Conservation (phyloP, 345 rosid species). For the Salix viminalis region DNA sequence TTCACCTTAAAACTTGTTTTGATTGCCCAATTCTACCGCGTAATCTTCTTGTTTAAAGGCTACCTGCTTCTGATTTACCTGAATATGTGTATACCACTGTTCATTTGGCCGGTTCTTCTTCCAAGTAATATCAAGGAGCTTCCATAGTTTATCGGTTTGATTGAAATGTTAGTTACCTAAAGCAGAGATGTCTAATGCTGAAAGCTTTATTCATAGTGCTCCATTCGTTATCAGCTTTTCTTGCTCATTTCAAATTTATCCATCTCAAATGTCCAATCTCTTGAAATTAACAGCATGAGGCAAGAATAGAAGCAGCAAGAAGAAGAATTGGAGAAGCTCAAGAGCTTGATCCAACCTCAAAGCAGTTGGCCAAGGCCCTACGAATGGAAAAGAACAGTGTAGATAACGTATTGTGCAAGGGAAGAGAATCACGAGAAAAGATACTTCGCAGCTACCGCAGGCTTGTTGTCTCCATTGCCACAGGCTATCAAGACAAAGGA, state of each 20-base stretch:
- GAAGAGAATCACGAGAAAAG: conserved; percentile 45
- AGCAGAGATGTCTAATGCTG: background rate
- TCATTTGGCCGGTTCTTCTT: background rate
- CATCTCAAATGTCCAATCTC: background rate
- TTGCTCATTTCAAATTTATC: background rate
- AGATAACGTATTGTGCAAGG: conserved; percentile 35
- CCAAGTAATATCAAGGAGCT: background rate
- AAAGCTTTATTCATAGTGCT: background rate
- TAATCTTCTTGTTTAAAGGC: background rate
- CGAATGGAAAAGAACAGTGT: conserved; percentile 29
- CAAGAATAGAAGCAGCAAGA: conserved; percentile 39
- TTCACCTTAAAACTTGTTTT: background rate
- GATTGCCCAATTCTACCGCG: background rate
- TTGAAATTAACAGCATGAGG: conserved; percentile 42
- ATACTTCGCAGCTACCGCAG: conserved; percentile 40
- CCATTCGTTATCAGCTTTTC: background rate
- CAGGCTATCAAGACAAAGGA: conserved; percentile 50
- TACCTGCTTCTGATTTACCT: background rate
- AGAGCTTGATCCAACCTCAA: conserved; percentile 26
- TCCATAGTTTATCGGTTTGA: background rate
- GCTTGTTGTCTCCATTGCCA: conserved; percentile 51
- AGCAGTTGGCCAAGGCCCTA: conserved; percentile 24
- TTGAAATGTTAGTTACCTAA: background rate
- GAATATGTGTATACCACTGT: background rate
- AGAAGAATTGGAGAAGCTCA: conserved; percentile 25